Base-by-base conservation (phyloP, 352 stramenopile genomes). In the Phytophthora agathidicida region DNA sequence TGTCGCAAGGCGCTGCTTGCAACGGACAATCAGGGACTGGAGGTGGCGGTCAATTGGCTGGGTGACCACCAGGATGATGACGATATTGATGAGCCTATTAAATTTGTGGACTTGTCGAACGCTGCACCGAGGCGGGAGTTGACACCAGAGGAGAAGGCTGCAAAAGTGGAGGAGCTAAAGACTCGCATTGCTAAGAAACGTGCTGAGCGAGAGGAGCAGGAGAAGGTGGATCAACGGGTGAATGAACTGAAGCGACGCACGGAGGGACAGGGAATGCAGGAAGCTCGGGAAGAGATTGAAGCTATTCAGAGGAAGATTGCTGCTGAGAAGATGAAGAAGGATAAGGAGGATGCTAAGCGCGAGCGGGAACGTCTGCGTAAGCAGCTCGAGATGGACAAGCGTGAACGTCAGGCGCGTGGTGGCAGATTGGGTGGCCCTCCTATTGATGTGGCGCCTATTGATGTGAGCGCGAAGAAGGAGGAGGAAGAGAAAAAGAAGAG, bases 331-430 rank as follows among this genome's bases (percentile, higher is more conserved):
- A 71, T 86, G 38, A 95, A 94, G 65, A 94, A 94, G 61, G 90
- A 96, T 43, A 95, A 94, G 45, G 85, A 94, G 11, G 86, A 96
- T 14, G 83, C 80, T 56, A 96, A 96, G 68, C 67, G 76, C 7
- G 89, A 98, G 66, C 86, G 93, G 31, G 91, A 97, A 52, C 86
- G 88, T 7, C 62, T 98, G 16, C 88, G 87, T 41, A 80, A 79
- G 51, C 86, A 97, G 69, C 71, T 98, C 13, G 91, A 96, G 46
- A 83, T 94, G 62, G 93, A 98, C 66, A 98, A 98, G 73, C 77
- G 88, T 5, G 90, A 97, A 50, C 83, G 90, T 32, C 85, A 89
- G 16, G 87, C 88, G 22, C 82, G 87, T 31, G 79, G 83, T 19
- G 93, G 93, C 2, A 85, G 93, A 38, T 72, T 97, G 8, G 81